Evolutionary conservation across 192 early-diverging fungal species (phyloP).

Genomic region (Diversispora epigaea): DNA sequence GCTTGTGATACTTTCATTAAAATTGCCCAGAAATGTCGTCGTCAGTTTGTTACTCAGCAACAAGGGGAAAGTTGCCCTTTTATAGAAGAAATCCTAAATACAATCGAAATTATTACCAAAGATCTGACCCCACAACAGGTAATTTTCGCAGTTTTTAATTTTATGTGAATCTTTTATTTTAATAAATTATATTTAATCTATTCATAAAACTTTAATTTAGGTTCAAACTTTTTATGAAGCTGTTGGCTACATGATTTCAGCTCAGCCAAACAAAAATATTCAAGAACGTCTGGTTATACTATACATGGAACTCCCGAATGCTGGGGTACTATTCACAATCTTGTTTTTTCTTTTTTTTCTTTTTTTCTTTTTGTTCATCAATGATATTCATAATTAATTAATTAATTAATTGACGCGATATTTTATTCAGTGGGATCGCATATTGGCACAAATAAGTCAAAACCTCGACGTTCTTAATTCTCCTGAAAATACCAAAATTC

Average conservation of each 20-base stretch:
- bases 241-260: constrained; percentile 96
- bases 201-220: constrained; percentile 35
- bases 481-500: constrained; percentile 81
- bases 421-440: constrained; percentile 69
- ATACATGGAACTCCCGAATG: constrained; percentile 89
- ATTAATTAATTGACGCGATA: too few relatives aligned
- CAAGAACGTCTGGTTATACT: constrained; percentile 84
- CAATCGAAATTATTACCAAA: constrained; percentile 78
- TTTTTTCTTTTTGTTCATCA: not conserved
- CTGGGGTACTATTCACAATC: constrained; percentile 52
- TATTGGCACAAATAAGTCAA: constrained; percentile 70
- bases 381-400: not conserved
- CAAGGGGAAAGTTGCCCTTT: constrained; percentile 84
- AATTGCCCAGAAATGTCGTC: constrained; percentile 95
- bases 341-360: not conserved
- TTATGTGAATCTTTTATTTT: not conserved
- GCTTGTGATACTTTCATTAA: constrained; percentile 99
- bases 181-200: not conserved
- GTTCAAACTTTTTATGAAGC: constrained; percentile 99
- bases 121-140: constrained; percentile 90
- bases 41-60: constrained; percentile 95
- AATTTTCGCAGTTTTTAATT: not conserved
- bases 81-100: constrained; percentile 93
- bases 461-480: constrained; percentile 71
- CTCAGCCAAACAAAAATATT: constrained; percentile 73